These are phyloP conservation scores for Phyllachora maydis DNA, from an alignment of 2,329 filamentous ascomycete genomes.

Conservation along the genomic window DNA sequence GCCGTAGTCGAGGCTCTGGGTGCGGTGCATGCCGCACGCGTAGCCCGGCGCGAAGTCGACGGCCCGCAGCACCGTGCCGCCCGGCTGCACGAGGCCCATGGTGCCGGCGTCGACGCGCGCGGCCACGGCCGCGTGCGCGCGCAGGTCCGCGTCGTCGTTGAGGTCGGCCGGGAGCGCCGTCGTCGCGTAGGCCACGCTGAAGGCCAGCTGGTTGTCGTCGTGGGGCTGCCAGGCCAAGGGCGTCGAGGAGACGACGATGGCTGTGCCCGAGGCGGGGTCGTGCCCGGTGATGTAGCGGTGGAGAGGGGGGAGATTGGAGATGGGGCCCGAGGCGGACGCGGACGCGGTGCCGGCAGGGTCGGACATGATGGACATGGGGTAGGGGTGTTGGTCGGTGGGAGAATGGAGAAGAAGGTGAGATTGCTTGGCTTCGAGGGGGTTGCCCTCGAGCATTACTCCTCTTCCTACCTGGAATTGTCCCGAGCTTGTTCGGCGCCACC, in stretches of 20 bases:
- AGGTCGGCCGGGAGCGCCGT: slow-evolving; percentile 16
- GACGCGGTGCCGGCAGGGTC: too few species aligned
- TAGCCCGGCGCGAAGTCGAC: slow-evolving; percentile 24
- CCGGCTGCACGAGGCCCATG: slow-evolving; percentile 13
- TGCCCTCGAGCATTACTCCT: too few species aligned
- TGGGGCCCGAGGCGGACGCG: too few species aligned
- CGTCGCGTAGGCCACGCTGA: slow-evolving; percentile 20
- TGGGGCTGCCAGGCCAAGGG: slow-evolving; percentile 10
- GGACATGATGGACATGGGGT: too few species aligned
- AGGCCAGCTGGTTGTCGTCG: slow-evolving; percentile 13
- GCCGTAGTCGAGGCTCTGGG: slow-evolving; percentile 24
- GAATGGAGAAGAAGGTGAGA: too few species aligned
- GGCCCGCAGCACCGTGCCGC: slow-evolving; percentile 16
- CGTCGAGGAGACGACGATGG: slow-evolving; percentile 12
- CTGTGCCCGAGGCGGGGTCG: slow-evolving; percentile 11
- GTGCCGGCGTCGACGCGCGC: slow-evolving; percentile 15
- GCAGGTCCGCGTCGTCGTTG: slow-evolving; percentile 17
- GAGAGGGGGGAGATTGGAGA: slow-evolving; percentile 9
- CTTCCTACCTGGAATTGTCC: too few species aligned
- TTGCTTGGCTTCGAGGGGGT: too few species aligned
- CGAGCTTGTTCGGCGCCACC: too few species aligned
- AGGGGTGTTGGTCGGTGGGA: too few species aligned
- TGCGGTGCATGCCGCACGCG: slow-evolving; percentile 21
- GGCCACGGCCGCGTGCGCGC: slow-evolving; percentile 13
- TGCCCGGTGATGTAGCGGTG: slow-evolving; percentile 14